Evolutionary conservation across 2,329 filamentous ascomycete species (phyloP), one percentile per base, ranked within the genome.

Genomic region (Penicillium griseofulvum): DNA sequence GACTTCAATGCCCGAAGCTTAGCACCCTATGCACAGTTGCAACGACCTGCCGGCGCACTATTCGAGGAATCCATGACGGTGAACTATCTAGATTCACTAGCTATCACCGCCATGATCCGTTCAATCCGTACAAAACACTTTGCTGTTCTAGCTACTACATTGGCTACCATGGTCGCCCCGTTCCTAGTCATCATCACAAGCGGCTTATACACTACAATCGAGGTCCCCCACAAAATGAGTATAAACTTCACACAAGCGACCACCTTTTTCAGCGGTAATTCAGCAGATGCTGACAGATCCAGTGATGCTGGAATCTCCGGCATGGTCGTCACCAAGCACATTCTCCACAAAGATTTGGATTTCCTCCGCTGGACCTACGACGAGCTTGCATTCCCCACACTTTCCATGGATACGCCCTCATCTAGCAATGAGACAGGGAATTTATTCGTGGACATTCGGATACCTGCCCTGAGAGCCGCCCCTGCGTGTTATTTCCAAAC

Each of bases 171-270:
- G 2, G 28, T 47, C 3, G 26, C 53, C 3, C 55, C 31, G 2
- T 44, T 58, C 22, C 17, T 60, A 14, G 56, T 52, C 1, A 58
- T 58, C 5, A n/a, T 58, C 3, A 38, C 54, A 4, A 55, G 58
- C 17, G 53, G 58, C 44, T 45, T 60, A 0, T 60, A 56, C n/a
- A 54, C 56, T 1, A 16, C 45, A 4, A 14, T 47, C 1, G 52
- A 47, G 4, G 43, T 56, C 1, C 44, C 53, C 19, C 43, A 2
- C 11, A 10, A 43, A 14, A 24, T 8, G 0, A 12, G n/a, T 0
- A 16, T 29, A 2, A 55, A 54, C 8, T 51, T 58, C n/a, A 58
- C 52, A 0, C 42, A 38, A 11, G 34, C 10, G 9, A 37, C 4
- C 9, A 37, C n/a, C 1, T 17, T 37, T 37, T 19, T 11, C 34